Conservation (phyloP, 2,329 filamentous ascomycete species). For the Beauveria rudraprayagi region DNA sequence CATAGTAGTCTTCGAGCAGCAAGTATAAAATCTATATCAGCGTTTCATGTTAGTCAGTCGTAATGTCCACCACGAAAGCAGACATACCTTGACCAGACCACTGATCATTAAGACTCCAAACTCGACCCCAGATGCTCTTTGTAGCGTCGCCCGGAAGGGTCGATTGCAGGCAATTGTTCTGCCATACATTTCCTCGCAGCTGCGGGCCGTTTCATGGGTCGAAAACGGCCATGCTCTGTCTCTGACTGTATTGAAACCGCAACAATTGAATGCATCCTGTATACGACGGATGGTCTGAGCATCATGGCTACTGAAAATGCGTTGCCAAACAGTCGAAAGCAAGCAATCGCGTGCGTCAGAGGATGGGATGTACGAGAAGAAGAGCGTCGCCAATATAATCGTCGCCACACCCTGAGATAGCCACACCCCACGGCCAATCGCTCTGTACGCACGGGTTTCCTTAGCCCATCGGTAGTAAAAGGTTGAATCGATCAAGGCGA, state of each 20-base stretch:
- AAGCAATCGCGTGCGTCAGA: slow-evolving; percentile 13
- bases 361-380: slow-evolving; percentile 13
- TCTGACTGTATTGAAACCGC: slow-evolving; percentile 42
- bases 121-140: slow-evolving; percentile 35
- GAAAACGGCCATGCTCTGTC: no score
- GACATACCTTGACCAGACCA: slow-evolving; percentile 38
- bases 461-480: not conserved
- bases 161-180: slow-evolving; percentile 37
- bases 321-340: slow-evolving; percentile 17
- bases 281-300: slow-evolving; percentile 42
- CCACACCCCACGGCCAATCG: not conserved
- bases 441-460: not conserved
- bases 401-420: not conserved
- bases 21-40: not conserved
- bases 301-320: slow-evolving; percentile 32
- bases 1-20: not conserved
- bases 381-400: slow-evolving; percentile 14
- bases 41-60: not conserved
- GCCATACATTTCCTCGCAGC: slow-evolving; percentile 27
- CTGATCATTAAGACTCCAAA: slow-evolving; percentile 38
- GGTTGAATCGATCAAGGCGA: not conserved
- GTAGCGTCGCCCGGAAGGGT: slow-evolving; percentile 35
- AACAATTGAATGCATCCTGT: slow-evolving; percentile 56
- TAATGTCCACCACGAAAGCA: not conserved
- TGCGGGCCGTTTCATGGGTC: no score